These are phyloP conservation scores for Trichoderma asperellum DNA, from an alignment of 2,329 filamentous ascomycete genomes.

Conservation along the genomic window DNA sequence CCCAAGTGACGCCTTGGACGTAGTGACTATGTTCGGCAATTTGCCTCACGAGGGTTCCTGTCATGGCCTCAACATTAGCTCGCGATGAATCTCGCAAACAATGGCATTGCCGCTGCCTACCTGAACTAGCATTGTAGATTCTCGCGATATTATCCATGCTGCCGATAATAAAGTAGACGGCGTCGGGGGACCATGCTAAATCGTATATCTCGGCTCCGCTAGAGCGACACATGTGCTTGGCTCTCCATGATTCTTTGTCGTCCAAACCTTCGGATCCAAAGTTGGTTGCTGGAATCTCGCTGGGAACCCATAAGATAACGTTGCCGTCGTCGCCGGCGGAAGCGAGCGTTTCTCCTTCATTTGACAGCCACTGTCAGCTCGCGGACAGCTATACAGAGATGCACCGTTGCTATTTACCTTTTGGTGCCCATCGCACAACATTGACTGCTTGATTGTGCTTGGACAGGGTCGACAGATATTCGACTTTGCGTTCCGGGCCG, in stretches of 20 bases:
- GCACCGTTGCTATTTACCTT: slow-evolving; percentile 61
- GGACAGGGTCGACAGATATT: slow-evolving; percentile 86
- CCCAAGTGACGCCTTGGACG: slow-evolving; percentile 97
- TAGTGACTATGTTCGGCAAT: slow-evolving; percentile 98
- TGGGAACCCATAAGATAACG: slow-evolving; percentile 92
- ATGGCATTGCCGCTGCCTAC: slow-evolving; percentile 52
- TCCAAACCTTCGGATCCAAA: slow-evolving; percentile 86
- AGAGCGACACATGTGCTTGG: slow-evolving; percentile 97
- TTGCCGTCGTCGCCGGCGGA: slow-evolving; percentile 98
- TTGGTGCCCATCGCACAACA: slow-evolving; percentile 93
- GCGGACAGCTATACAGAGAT: not conserved
- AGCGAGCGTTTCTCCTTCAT: slow-evolving; percentile 82
- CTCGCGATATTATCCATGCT: slow-evolving; percentile 99
- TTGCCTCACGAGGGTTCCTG: slow-evolving; percentile 74
- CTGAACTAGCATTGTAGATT: slow-evolving; percentile 93
- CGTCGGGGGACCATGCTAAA: slow-evolving; percentile 98
- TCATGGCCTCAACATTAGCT: slow-evolving; percentile 21
- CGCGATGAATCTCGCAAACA: slow-evolving; percentile 10
- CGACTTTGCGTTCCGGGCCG: slow-evolving; percentile 84
- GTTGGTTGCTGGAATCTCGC: slow-evolving; percentile 68
- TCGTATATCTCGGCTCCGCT: slow-evolving; percentile 97
- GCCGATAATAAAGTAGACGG: slow-evolving; percentile 92
- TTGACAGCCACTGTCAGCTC: slow-evolving; percentile 27
- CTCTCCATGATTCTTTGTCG: slow-evolving; percentile 95
- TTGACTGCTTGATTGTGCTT: slow-evolving; percentile 98